phyloP scores from a whole-genome alignment of 2,329 filamentous ascomycete species.

The Diaporthe nobilis region DNA sequence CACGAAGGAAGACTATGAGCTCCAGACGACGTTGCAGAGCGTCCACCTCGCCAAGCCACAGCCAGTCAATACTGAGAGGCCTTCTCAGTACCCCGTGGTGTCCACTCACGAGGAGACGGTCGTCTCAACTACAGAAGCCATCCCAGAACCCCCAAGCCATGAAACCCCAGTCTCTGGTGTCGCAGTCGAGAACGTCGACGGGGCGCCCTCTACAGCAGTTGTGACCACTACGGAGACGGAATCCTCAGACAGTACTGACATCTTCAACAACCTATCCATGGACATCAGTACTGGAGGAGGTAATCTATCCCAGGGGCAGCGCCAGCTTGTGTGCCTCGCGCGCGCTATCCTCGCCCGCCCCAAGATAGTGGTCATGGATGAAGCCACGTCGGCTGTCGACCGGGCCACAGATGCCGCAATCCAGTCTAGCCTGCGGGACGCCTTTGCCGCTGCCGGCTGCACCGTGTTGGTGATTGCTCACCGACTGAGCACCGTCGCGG shows the following conservation, averaged over 20 bases:
- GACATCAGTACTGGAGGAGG: conserved; percentile 51
- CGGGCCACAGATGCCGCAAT: conserved; percentile 69
- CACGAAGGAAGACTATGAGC: conserved; percentile 71
- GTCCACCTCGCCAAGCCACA: conserved; percentile 70
- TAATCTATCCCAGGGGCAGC: conserved; percentile 61
- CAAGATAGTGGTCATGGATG: conserved; percentile 59
- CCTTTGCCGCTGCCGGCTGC: conserved; percentile 62
- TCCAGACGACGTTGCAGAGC: conserved; percentile 72
- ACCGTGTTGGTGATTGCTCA: conserved; percentile 65
- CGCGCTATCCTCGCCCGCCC: conserved; percentile 58
- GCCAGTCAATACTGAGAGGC: conserved; percentile 54
- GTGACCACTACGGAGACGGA: conserved; percentile 35
- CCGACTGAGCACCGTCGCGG: conserved; percentile 60
- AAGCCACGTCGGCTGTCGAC: conserved; percentile 66
- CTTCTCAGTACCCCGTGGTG: conserved; percentile 37
- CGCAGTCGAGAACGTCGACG: conserved; percentile 24
- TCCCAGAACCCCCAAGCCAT: conserved; percentile 26
- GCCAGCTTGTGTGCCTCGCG: conserved; percentile 64
- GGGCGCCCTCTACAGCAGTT: conserved; percentile 16
- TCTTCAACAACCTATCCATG: conserved; percentile 52
- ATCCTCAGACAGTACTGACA: conserved; percentile 44
- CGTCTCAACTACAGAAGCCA: conserved; percentile 41
- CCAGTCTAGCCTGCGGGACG: conserved; percentile 67
- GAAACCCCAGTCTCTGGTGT: conserved; percentile 1
- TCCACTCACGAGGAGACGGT: conserved; percentile 42